These are phyloP conservation scores for Thalassiosira hispida DNA, from an alignment of 352 stramenopile species.

Conservation along the genomic window DNA sequence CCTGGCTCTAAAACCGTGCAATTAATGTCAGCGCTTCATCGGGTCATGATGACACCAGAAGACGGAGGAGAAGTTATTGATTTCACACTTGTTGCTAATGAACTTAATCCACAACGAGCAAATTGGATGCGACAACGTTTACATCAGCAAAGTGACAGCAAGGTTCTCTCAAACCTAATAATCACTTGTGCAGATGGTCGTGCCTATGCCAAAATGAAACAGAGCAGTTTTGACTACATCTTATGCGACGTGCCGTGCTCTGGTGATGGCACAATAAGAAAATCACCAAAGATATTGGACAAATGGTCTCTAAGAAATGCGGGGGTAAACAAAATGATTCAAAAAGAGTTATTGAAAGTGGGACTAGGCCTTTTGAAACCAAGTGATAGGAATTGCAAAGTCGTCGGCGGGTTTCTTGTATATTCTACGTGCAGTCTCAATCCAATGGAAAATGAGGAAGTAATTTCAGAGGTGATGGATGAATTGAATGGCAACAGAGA, in stretches of 20 bases:
- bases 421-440: slow-evolving; percentile 96
- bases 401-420: slow-evolving; percentile 73
- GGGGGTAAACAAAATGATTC: slow-evolving; percentile 93
- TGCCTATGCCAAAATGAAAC: slow-evolving; percentile 4
- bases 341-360: slow-evolving; percentile 96
- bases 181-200: slow-evolving; percentile 92
- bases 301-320: slow-evolving; percentile 84
- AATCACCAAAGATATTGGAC: slow-evolving; percentile 91
- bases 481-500: too few species aligned
- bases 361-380: slow-evolving; percentile 75
- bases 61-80: neutral
- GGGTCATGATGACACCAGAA: slow-evolving; percentile 16
- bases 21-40: slow-evolving; percentile 90
- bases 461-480: too few species aligned
- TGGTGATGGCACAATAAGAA: slow-evolving; percentile 97
- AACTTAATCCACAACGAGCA: slow-evolving; percentile 94
- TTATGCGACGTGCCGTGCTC: slow-evolving; percentile 98
- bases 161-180: too few species aligned
- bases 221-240: slow-evolving; percentile 95
- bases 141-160: too few species aligned
- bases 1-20: slow-evolving; percentile 99
- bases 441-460: slow-evolving; percentile 93
- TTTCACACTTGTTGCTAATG: slow-evolving; percentile 94
- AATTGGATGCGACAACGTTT: slow-evolving; percentile 74
- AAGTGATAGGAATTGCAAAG: too few species aligned